phyloP scores from a whole-genome alignment of 495 filamentous ascomycete genomes.

The Penicillium dipodomyicola region DNA sequence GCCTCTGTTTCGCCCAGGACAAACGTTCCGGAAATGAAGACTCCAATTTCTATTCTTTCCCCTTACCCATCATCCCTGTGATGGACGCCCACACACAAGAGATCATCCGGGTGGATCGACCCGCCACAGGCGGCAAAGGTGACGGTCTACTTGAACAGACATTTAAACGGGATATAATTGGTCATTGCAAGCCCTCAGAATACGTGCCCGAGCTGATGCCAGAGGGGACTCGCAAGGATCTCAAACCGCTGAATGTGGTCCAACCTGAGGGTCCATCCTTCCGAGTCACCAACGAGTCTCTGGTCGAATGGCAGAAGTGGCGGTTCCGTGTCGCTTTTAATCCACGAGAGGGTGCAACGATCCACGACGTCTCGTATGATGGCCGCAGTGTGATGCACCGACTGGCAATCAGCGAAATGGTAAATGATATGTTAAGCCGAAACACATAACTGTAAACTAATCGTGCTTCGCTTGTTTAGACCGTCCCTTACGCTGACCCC shows the following conservation, averaged over 20 bases:
- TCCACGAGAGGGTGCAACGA: constrained; percentile 65
- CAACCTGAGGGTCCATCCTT: constrained; percentile 83
- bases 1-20: constrained; percentile 49
- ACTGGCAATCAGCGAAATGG: constrained; percentile 71
- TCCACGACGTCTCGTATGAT: constrained; percentile 70
- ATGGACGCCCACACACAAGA: constrained; percentile 65
- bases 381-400: constrained; percentile 71
- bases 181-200: constrained; percentile 53
- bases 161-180: constrained; percentile 50
- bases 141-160: constrained; percentile 40
- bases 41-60: constrained; percentile 77
- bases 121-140: constrained; percentile 48
- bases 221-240: constrained; percentile 56
- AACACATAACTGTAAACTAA: neutral
- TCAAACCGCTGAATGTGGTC: constrained; percentile 75
- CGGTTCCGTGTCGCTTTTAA: constrained; percentile 67
- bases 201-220: constrained; percentile 66
- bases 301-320: constrained; percentile 69
- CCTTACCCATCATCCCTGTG: constrained; percentile 74
- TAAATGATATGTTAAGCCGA: constrained; percentile 15
- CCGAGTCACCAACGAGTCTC: constrained; percentile 48
- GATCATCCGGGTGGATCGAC: constrained; percentile 56
- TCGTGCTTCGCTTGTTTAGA: constrained; percentile 29
- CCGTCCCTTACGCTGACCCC: constrained; percentile 64
- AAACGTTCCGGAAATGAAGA: constrained; percentile 40